Percentiles rank a stretch among this genome's conserved stretches.
Evolutionary conservation across 2,329 filamentous ascomycete species (phyloP).

Genomic region (Apiospora arundinis): DNA sequence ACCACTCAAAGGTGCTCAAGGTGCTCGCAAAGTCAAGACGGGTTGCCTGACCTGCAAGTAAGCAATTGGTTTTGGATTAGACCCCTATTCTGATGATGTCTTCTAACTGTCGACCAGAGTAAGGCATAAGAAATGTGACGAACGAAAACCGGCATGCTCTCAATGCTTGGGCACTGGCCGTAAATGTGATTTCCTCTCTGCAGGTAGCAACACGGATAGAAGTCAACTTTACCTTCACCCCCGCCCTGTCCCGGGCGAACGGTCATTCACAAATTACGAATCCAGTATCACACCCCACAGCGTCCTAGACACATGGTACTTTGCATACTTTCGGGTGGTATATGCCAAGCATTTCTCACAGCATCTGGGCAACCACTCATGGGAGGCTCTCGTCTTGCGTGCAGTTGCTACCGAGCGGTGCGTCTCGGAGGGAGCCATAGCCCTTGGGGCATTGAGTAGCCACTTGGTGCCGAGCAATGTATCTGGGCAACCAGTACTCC

Average conservation of each 20-base stretch:
- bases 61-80: not conserved
- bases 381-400: not conserved
- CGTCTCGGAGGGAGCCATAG: not conserved
- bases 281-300: not conserved
- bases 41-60: conserved; percentile 3
- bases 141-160: not conserved
- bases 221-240: not conserved
- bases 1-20: not conserved
- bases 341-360: not conserved
- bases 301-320: not conserved
- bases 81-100: not conserved
- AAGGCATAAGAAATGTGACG: not conserved
- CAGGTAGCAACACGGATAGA: not conserved
- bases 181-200: not conserved
- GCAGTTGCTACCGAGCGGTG: not conserved
- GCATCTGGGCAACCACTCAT: not conserved
- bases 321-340: not conserved
- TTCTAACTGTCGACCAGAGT: not conserved
- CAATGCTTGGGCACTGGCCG: not conserved
- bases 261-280: not conserved
- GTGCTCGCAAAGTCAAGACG: not conserved
- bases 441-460: not conserved
- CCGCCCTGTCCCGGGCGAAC: not conserved
- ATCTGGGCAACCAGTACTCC: not conserved
- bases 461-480: not conserved